Evolutionary conservation across 257 asterid genomes (phyloP).

Genomic region (Lantana camara): DNA sequence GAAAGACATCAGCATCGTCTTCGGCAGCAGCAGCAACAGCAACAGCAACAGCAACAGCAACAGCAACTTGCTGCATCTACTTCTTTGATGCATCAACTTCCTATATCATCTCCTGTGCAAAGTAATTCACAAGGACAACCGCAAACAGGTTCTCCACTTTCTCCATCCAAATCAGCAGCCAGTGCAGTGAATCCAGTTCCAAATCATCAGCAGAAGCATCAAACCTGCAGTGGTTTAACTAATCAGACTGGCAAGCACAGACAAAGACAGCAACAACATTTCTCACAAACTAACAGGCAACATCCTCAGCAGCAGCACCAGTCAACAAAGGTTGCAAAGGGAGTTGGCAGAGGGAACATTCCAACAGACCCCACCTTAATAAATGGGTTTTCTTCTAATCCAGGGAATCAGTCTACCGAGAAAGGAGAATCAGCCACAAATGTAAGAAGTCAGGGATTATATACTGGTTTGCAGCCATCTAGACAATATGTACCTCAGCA

Average conservation of each 20-base stretch:
- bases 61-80: conserved; percentile 58
- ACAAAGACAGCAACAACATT: conserved; percentile 44
- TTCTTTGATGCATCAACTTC: conserved; percentile 63
- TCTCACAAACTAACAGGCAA: conserved; percentile 48
- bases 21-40: conserved; percentile 64
- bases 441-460: conserved; percentile 52
- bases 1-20: too few species aligned
- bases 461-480: conserved; percentile 49
- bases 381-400: conserved; percentile 60
- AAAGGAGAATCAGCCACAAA: conserved; percentile 50
- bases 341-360: conserved; percentile 70
- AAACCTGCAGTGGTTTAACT: conserved; percentile 51
- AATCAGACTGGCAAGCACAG: conserved; percentile 50
- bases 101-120: conserved; percentile 64
- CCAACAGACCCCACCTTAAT: conserved; percentile 45
- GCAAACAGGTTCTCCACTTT: conserved; percentile 50
- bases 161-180: conserved; percentile 67
- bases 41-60: conserved; percentile 44
- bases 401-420: conserved; percentile 44
- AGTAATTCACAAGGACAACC: conserved; percentile 56
- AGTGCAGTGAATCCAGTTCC: too few species aligned
- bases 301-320: conserved; percentile 68
- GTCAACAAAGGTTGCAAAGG: conserved; percentile 73
- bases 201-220: conserved; percentile 58
- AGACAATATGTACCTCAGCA: conserved; percentile 56